A percentile compares a stretch with the other conserved stretches of the same genome.
phyloP scores from a whole-genome alignment of 1,284 basidiomycete species.

The Apiotrichum akiyoshidainum region DNA sequence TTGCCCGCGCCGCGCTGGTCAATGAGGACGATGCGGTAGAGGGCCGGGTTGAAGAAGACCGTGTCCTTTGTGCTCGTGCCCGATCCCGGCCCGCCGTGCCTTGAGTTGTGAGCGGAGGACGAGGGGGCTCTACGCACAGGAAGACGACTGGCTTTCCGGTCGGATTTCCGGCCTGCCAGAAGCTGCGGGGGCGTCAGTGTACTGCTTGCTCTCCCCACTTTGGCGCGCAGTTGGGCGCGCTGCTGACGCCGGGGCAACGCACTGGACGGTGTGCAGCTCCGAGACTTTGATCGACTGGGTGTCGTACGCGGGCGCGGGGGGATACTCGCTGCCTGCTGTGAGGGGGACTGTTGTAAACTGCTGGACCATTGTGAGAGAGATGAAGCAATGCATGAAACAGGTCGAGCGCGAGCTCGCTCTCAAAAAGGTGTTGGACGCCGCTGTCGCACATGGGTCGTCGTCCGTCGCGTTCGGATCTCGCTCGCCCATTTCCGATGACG shows the following conservation, averaged over 20 bases:
- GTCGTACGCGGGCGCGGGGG: constrained; percentile 54
- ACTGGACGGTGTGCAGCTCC: constrained; percentile 75
- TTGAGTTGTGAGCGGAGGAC: not conserved
- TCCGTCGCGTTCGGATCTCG: too few relatives aligned
- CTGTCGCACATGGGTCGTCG: too few relatives aligned
- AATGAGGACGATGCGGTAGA: constrained; percentile 66
- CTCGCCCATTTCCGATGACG: too few relatives aligned
- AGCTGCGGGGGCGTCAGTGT: constrained; percentile 55
- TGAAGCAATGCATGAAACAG: too few relatives aligned
- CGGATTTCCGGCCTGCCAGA: constrained; percentile 73
- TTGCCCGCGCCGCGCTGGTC: constrained; percentile 84
- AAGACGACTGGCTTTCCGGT: constrained; percentile 78
- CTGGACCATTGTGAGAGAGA: not conserved
- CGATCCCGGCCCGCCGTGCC: constrained; percentile 39
- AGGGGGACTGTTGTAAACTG: not conserved
- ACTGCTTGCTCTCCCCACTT: too few relatives aligned
- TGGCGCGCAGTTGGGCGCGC: too few relatives aligned
- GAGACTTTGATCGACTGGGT: constrained; percentile 68
- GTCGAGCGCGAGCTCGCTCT: too few relatives aligned
- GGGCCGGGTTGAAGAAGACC: constrained; percentile 73
- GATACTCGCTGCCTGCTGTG: not conserved
- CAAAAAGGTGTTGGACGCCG: too few relatives aligned
- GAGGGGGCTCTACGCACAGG: constrained; percentile 42
- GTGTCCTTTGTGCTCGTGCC: constrained; percentile 58
- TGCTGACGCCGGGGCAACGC: constrained; percentile 33